Base-by-base conservation (phyloP, 345 rosid species). In the Salix dunnii region DNA sequence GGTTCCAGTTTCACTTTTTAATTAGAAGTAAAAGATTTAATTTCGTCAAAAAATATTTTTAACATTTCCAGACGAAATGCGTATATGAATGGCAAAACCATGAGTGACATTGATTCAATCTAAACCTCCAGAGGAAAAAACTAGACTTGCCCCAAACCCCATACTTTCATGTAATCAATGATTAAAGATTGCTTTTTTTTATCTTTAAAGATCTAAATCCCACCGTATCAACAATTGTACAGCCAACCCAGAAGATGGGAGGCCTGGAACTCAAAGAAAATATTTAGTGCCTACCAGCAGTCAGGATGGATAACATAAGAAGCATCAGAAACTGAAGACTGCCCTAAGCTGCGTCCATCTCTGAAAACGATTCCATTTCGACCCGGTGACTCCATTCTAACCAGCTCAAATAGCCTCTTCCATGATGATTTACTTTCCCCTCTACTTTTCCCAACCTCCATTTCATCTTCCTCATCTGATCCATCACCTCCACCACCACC, bases 291-390 rank as follows among this genome's bases (percentile, higher is more conserved):
- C 71, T 74, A 87, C 88, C 85, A 38, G 23, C 77, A 68, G 18
- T 75, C 82, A n/a, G 86, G 88, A 27, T 14, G 86, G 68, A 87
- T 46, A 20, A 83, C 60, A 2, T 9, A 79, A 17, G 68, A 79
- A 17, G 68, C 31, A 3, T 7, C 77, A 5, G 27, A 5, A 1
- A 48, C 4, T 1, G 73, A 53, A n/a, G 80, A 6, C 25, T 30
- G 6, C 13, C 69, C 31, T 46, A 31, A 35, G n/a, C 31, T 20
- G 35, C 13, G 8, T 43, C 61, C 71, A 63, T 23, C 17, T 46
- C 71, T 35, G 12, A 5, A 60, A 21, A 70, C 48, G 9, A 43
- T 23, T n/a, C 62, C 68, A 35, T 49, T 16, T 35, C 48, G 68
- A 23, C 16, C 0, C 9, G 65, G 7, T 2, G 75, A 71, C 3